Evolutionary conservation across 1,139 yeast genomes (phyloP).

Genomic region (Blastobotrys persicus): DNA sequence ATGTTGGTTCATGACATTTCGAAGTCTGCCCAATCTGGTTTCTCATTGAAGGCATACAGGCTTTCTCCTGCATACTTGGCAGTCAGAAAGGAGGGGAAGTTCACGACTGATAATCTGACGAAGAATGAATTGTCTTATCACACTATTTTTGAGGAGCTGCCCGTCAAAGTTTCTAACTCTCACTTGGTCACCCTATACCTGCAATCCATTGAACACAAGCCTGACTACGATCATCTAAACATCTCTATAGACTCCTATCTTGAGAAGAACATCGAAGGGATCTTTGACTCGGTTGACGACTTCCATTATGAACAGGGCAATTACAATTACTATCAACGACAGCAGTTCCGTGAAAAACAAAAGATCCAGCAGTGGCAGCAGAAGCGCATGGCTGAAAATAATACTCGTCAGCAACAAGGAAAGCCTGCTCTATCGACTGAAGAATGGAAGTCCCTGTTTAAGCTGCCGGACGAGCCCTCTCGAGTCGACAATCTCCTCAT

Average conservation of each 20-base stretch:
- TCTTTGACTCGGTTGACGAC: conserved; percentile 73
- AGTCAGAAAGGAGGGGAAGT: conserved; percentile 48
- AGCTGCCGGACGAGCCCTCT: conserved; percentile 73
- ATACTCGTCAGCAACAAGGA: conserved; percentile 54
- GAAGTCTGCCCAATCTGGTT: conserved; percentile 53
- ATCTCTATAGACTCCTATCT: conserved; percentile 43
- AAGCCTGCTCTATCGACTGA: conserved; percentile 52
- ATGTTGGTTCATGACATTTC: conserved; percentile 73
- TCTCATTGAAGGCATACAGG: conserved; percentile 68
- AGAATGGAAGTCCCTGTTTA: conserved; percentile 68
- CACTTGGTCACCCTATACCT: conserved; percentile 48
- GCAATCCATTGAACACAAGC: conserved; percentile 35
- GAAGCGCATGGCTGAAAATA: conserved; percentile 66
- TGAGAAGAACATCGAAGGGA: conserved; percentile 56
- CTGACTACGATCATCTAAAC: conserved; percentile 39
- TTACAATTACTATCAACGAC: conserved; percentile 77
- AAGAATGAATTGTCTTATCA: conserved; percentile 61
- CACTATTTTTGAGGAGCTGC: conserved; percentile 71
- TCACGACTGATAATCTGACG: conserved; percentile 65
- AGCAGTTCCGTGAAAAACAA: conserved; percentile 64
- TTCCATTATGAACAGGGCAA: conserved; percentile 79
- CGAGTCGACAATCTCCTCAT: conserved; percentile 70
- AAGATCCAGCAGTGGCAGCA: conserved; percentile 76
- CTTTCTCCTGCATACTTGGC: conserved; percentile 61
- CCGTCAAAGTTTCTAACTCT: conserved; percentile 61